A percentile compares a stretch with the other conserved stretches of the same genome.
Evolutionary conservation across 805 yeast genomes (phyloP).

Genomic region (Kazachstania africana): DNA sequence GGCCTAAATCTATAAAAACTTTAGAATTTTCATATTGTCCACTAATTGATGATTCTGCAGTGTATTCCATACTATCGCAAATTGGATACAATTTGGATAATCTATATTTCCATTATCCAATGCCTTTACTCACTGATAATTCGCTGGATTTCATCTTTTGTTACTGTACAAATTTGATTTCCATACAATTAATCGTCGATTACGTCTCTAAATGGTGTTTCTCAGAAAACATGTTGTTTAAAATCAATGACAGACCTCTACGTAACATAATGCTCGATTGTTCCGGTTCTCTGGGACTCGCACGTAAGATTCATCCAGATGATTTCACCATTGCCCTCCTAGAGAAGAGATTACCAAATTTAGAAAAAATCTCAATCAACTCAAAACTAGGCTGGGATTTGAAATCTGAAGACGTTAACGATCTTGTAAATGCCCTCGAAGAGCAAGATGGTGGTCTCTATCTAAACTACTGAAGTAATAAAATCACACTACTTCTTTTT

Average conservation of each 20-base stretch:
- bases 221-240: constrained; percentile 33
- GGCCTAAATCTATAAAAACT: constrained; percentile 61
- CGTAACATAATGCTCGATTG: constrained; percentile 60
- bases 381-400: constrained; percentile 81
- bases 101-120: constrained; percentile 69
- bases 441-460: constrained; percentile 71
- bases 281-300: constrained; percentile 77
- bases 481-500: too few species aligned
- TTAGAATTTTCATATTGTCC: constrained; percentile 88
- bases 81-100: constrained; percentile 56
- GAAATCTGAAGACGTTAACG: constrained; percentile 45
- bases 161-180: constrained; percentile 62
- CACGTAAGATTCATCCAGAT: constrained; percentile 74
- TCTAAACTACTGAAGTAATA: constrained; percentile 29
- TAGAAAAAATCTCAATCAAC: constrained; percentile 55
- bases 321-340: constrained; percentile 76
- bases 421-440: constrained; percentile 57
- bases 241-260: constrained; percentile 27
- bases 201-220: constrained; percentile 46
- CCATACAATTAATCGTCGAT: constrained; percentile 66
- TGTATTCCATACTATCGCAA: constrained; percentile 46
- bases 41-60: constrained; percentile 48
- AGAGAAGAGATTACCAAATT: constrained; percentile 62
- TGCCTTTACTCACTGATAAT: constrained; percentile 64
- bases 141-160: constrained; percentile 64